These are phyloP conservation scores for Pogostemon cablin DNA, from an alignment of 257 asterid species.

Conservation along the genomic window DNA sequence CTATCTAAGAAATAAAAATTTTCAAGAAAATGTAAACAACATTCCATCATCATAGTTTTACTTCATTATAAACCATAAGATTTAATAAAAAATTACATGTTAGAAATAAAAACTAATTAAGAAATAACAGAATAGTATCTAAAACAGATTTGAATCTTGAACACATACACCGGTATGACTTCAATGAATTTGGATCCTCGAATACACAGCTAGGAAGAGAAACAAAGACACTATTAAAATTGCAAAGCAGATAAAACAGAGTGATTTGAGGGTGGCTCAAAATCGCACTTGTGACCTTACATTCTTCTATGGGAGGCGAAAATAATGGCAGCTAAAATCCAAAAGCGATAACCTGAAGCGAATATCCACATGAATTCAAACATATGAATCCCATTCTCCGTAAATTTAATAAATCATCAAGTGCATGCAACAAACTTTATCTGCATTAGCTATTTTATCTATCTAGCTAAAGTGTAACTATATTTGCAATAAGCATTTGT, in stretches of 20 bases:
- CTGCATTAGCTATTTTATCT: too few species aligned
- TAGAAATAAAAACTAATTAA: conserved; percentile 1
- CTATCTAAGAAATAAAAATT: neutral
- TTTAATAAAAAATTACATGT: neutral
- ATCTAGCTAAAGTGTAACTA: too few species aligned
- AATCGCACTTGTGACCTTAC: conserved; percentile 58
- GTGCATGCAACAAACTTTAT: too few species aligned
- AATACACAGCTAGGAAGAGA: conserved; percentile 46
- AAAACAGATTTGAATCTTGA: conserved; percentile 8
- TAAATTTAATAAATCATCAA: neutral
- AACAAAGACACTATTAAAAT: conserved; percentile 7
- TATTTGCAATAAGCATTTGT: too few species aligned
- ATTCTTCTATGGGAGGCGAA: conserved; percentile 66
- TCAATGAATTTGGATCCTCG: conserved; percentile 92
- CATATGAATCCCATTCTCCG: conserved; percentile 49
- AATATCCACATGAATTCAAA: conserved; percentile 53
- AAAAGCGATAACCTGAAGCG: conserved; percentile 44
- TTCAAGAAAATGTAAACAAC: conserved; percentile 1
- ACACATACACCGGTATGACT: conserved; percentile 40
- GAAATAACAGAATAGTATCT: neutral
- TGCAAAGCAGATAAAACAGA: neutral
- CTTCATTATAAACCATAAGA: neutral
- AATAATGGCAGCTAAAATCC: conserved; percentile 57
- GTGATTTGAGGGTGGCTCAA: conserved; percentile 1
- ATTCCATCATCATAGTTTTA: conserved; percentile 4